Evolutionary conservation across 139 green algal genomes (phyloP), one percentile per base, ranked within the genome.

Genomic region (Trebouxia sp.): DNA sequence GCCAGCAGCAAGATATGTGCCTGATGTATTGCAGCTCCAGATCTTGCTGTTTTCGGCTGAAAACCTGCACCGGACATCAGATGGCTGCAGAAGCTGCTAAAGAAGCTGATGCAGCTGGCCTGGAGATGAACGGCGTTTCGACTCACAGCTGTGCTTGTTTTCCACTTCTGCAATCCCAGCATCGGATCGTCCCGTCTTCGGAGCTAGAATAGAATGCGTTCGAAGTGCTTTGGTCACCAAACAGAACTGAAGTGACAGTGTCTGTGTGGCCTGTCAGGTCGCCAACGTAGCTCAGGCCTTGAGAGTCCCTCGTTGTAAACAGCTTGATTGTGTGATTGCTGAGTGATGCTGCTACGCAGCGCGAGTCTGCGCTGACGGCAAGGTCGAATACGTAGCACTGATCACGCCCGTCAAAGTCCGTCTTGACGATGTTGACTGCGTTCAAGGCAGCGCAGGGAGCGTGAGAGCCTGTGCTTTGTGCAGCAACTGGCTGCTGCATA

Each of bases 331-430:
- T 43, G 15, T 72, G 32, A n/a, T 45, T 72, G 32, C 62, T 72
- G 32, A 72, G 62, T 11, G 62, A 22, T 11, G 35, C 62, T 30
- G 62, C 62, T 15, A 83, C 89, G 41, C 41, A 32, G 7, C 12
- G 9, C 77, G 43, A 0, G 67, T 55, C 28, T 93, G 90, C 0
- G 83, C 91, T 87, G 1, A 81, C 39, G 9, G 81, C 79, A 6
- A 85, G 79, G 24, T 89, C 79, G 47, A 95, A 90, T 0, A 96
- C 92, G 66, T 96, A 96, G 56, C 81, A 88, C 8, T 87, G 79
- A 47, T 92, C 83, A 0, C 85, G 84, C 12, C 74, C 47, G 32
- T 91, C 83, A 79, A 90, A 92, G 72, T 93, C 84, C 0, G 79
- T 79, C 4, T 81, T 77, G 9, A 86, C 53, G 3, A 62, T 67